Evolutionary conservation across 305 asterid species (phyloP), one percentile per base, ranked within the genome.

Genomic region (Solanum chacoense): DNA sequence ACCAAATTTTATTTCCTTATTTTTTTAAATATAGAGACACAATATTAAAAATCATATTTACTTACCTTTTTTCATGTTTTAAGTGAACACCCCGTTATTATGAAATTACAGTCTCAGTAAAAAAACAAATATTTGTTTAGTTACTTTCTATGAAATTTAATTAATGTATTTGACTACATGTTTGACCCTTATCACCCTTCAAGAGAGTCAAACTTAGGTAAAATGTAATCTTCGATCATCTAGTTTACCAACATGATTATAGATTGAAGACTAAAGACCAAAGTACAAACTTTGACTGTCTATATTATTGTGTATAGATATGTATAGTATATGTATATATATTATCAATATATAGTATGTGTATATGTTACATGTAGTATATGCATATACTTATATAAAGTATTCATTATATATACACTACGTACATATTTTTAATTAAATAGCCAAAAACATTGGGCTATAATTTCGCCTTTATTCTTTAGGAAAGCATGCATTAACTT

Each of bases 121-220:
- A 26, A 26, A 29, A 14, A 31, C 0, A 0, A 6, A 71, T 6
- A 72, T 71, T 14, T 0, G 1, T 6, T 14, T 0, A 71, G 0
- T 32, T 74, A 75, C 28, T 32, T 75, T 20, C 81, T 34, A 75
- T 75, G 0, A 32, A 75, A 31, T 14, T 31, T 16, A 63, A 63
- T 63, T 63, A n/a, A 65, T 65, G 73, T 0, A 65, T 9, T n/a
- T 65, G 26, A 65, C 29, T 10, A n/a, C 31, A 65, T n/a, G 29
- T 10, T 10, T 65, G 73, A 10, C 0, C 73, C 7, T 65, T 65
- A 65, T 65, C 73, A 65, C 14, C 73, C 73, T 65, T 65, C 31
- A 65, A 65, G 14, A n/a, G 31, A 22, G 73, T 65, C 11, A n/a
- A 65, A 65, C 73, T n/a, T 24, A n/a, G 3, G 29, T 65, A 65